phyloP scores from a whole-genome alignment of 306 rosid species.

The Malus domestica region ASM211411v1 NC_041802.1:17517001-17517500 shows the following conservation, averaged over 20 bases:
- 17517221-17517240: neutral
- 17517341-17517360: slow-evolving; percentile 14
- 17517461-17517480: neutral
- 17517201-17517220: neutral
- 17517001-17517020: neutral
- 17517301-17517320: neutral
- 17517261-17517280: too few relatives aligned
- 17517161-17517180: too few relatives aligned
- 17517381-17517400: slow-evolving; percentile 19
- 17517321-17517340: slow-evolving; percentile 23
- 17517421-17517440: neutral
- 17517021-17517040: neutral
- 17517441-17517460: neutral
- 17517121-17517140: neutral
- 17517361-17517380: slow-evolving; percentile 16
- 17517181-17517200: neutral
- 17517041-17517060: neutral
- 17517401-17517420: slow-evolving; percentile 15
- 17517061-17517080: neutral
- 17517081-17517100: neutral
- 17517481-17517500: neutral
- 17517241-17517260: neutral
- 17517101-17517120: neutral
- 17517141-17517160: neutral
- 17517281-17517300: neutral